phyloP scores from a whole-genome alignment of 495 filamentous ascomycete genomes.

The Penicillium odoratum region DNA sequence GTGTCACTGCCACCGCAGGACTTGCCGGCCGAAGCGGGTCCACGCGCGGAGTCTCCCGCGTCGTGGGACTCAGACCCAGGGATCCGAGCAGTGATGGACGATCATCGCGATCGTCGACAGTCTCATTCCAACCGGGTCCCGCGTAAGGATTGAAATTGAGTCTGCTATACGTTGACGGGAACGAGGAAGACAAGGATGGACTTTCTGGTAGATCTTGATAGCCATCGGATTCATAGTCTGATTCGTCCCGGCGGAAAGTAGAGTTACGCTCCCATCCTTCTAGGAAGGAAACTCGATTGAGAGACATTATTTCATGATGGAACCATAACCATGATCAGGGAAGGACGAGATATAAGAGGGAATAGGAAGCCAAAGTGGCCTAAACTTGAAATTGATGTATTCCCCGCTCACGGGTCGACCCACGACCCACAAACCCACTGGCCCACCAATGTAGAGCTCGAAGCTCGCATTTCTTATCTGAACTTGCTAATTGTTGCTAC shows the following conservation, averaged over 20 bases:
- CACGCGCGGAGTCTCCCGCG: constrained; percentile 19
- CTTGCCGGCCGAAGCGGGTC: constrained; percentile 13
- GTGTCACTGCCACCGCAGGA: constrained; percentile 11
- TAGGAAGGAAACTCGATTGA: constrained; percentile 38
- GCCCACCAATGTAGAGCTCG: neutral
- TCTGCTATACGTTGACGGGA: constrained; percentile 41
- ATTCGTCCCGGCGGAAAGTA: constrained; percentile 33
- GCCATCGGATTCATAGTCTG: constrained; percentile 31
- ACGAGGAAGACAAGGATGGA: constrained; percentile 40
- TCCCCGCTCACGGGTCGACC: neutral
- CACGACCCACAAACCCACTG: no score
- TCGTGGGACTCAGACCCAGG: constrained; percentile 22
- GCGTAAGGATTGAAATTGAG: constrained; percentile 49
- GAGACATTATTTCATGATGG: constrained; percentile 22
- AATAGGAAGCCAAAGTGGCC: neutral
- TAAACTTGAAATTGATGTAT: neutral
- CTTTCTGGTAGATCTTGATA: constrained; percentile 39
- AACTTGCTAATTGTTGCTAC: neutral
- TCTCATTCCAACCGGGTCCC: constrained; percentile 42
- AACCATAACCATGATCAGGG: neutral
- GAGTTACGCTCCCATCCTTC: constrained; percentile 48
- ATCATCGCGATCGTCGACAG: constrained; percentile 34
- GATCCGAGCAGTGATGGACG: constrained; percentile 25
- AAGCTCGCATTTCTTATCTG: no score
- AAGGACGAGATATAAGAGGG: neutral